Evolutionary conservation across 352 stramenopile genomes (phyloP).

Genomic region (Phytophthora pinifolia): DNA sequence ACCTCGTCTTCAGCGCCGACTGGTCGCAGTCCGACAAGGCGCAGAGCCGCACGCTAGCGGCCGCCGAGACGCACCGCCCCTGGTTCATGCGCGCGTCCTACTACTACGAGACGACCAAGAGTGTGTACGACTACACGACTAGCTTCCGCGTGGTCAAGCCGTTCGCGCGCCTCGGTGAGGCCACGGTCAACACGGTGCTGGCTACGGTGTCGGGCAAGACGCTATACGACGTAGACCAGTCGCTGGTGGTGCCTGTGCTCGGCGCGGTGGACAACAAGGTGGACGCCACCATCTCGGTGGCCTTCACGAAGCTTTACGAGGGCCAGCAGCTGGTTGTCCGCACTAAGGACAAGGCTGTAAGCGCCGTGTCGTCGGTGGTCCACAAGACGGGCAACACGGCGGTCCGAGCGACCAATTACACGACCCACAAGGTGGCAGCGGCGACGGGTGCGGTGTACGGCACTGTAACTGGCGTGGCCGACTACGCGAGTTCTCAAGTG

Average conservation of each 20-base stretch:
- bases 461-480: slow-evolving; percentile 42
- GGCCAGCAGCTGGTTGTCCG: slow-evolving; percentile 63
- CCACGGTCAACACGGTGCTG: slow-evolving; percentile 64
- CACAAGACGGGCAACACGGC: slow-evolving; percentile 46
- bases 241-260: slow-evolving; percentile 56
- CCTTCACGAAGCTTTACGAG: slow-evolving; percentile 65
- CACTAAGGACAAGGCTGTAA: slow-evolving; percentile 62
- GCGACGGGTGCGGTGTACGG: slow-evolving; percentile 33
- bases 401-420: slow-evolving; percentile 59
- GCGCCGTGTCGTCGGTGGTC: slow-evolving; percentile 35
- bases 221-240: slow-evolving; percentile 59
- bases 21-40: slow-evolving; percentile 17
- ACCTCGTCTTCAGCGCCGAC: slow-evolving; percentile 25
- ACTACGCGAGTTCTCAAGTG: slow-evolving; percentile 63
- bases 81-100: slow-evolving; percentile 76
- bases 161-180: slow-evolving; percentile 67
- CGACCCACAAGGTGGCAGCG: slow-evolving; percentile 38
- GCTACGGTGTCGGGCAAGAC: slow-evolving; percentile 59
- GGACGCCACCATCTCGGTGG: slow-evolving; percentile 60
- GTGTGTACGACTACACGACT: slow-evolving; percentile 81
- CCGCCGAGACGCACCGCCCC: slow-evolving; percentile 42
- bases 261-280: slow-evolving; percentile 70
- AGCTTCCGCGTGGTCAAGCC: slow-evolving; percentile 70
- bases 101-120: slow-evolving; percentile 83
- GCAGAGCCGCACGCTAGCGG: slow-evolving; percentile 4